Conservation (phyloP, 805 yeast genomes). For the Cyberlindnera maritima region DNA sequence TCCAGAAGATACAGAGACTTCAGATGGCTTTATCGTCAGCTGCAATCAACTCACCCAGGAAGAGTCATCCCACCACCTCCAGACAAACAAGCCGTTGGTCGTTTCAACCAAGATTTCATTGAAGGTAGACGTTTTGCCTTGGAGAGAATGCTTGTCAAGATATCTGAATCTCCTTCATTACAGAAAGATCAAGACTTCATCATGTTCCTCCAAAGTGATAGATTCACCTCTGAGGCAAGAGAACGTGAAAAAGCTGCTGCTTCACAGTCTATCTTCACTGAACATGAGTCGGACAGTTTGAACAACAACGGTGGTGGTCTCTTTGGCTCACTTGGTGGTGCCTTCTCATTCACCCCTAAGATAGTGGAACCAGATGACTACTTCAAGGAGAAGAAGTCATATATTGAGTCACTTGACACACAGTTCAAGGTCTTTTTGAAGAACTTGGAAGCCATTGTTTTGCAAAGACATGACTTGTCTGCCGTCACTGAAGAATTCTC, state of each 20-base stretch:
- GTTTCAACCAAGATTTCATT: slow-evolving; percentile 86
- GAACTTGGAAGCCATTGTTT: slow-evolving; percentile 69
- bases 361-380: slow-evolving; percentile 76
- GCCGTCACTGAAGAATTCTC: slow-evolving; percentile 68
- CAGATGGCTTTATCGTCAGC: slow-evolving; percentile 89
- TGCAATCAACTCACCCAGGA: slow-evolving; percentile 87
- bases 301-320: slow-evolving; percentile 47
- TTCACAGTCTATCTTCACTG: slow-evolving; percentile 36
- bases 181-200: slow-evolving; percentile 74
- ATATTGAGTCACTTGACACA: slow-evolving; percentile 67
- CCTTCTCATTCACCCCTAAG: slow-evolving; percentile 65
- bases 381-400: slow-evolving; percentile 65
- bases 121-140: slow-evolving; percentile 81
- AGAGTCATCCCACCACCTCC: slow-evolving; percentile 93
- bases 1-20: slow-evolving; percentile 89
- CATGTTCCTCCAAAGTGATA: slow-evolving; percentile 71
- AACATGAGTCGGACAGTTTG: slow-evolving; percentile 32
- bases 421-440: slow-evolving; percentile 68
- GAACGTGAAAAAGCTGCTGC: slow-evolving; percentile 57
- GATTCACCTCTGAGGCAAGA: slow-evolving; percentile 67
- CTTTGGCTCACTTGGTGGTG: slow-evolving; percentile 63
- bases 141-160: slow-evolving; percentile 80
- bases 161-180: slow-evolving; percentile 53
- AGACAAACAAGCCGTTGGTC: slow-evolving; percentile 88
- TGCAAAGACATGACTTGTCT: slow-evolving; percentile 74